Evolutionary conservation across 169 alveolate genomes (phyloP).

Genomic region (Perkinsus chesapeaki): DNA sequence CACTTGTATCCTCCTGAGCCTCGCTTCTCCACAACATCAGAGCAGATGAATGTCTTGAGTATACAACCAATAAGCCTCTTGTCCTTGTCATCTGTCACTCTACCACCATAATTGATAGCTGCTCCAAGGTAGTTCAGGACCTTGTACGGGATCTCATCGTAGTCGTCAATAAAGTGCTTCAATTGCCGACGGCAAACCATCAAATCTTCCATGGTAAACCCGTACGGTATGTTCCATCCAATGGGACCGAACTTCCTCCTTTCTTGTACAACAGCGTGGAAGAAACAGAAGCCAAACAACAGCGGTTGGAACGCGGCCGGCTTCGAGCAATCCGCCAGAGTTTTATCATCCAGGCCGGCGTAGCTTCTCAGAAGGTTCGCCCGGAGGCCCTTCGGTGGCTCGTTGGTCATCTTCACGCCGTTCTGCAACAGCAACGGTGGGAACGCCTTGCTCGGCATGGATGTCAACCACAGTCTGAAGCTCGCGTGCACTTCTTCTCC

Average conservation of each 20-base stretch:
- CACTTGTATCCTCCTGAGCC: conserved; percentile 22
- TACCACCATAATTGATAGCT: conserved; percentile 84
- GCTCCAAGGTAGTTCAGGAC: conserved; percentile 75
- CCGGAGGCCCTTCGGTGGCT: conserved; percentile 79
- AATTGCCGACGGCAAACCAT: conserved; percentile 70
- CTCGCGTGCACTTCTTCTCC: conserved; percentile 62
- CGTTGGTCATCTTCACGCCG: conserved; percentile 77
- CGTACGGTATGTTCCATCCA: conserved; percentile 86
- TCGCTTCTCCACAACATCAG: conserved; percentile 41
- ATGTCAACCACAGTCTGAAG: conserved; percentile 84
- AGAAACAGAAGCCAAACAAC: conserved; percentile 84
- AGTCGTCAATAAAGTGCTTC: conserved; percentile 69
- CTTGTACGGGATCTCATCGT: conserved; percentile 76
- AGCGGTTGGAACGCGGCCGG: conserved; percentile 75
- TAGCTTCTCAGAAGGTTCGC: conserved; percentile 66
- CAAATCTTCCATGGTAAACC: conserved; percentile 77
- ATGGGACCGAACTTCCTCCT: conserved; percentile 84
- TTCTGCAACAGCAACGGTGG: conserved; percentile 80
- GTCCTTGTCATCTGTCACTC: conserved; percentile 87
- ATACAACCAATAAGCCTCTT: conserved; percentile 61
- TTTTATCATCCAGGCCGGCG: conserved; percentile 63
- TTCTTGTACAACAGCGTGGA: conserved; percentile 90
- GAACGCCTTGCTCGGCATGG: conserved; percentile 79
- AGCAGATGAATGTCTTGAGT: conserved; percentile 47
- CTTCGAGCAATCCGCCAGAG: conserved; percentile 61